Conservation (phyloP, 2,329 filamentous ascomycete species). For the Shiraia sp. region DNA sequence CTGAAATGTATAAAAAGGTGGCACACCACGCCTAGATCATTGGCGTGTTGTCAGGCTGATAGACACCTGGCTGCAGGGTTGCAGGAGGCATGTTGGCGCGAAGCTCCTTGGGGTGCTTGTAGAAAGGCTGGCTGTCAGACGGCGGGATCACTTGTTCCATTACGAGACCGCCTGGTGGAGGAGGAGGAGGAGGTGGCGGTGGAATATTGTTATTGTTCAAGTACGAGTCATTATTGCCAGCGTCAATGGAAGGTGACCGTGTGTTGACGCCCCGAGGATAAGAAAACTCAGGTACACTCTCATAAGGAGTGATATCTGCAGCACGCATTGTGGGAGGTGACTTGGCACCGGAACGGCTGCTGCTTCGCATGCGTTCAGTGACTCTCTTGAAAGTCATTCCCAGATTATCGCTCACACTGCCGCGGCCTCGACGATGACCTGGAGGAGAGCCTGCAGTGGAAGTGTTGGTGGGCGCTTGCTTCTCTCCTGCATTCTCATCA, state of each 20-base stretch:
- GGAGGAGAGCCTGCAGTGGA: constrained; percentile 44
- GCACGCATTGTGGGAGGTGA: constrained; percentile 46
- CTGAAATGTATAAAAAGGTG: constrained; percentile 4
- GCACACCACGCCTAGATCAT: constrained; percentile 36
- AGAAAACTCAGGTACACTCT: constrained; percentile 46
- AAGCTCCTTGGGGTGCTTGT: constrained; percentile 51
- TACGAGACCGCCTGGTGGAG: constrained; percentile 23
- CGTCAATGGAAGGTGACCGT: constrained; percentile 35
- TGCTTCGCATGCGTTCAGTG: constrained; percentile 63
- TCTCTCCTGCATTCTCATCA: constrained; percentile 42
- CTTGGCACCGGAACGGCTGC: constrained; percentile 56
- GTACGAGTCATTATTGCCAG: constrained; percentile 27
- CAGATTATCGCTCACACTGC: constrained; percentile 62
- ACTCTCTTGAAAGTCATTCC: constrained; percentile 54
- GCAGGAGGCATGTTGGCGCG: constrained; percentile 56
- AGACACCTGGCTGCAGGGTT: constrained; percentile 50
- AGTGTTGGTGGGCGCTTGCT: constrained; percentile 23
- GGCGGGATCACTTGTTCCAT: constrained; percentile 50
- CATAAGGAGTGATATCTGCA: constrained; percentile 46
- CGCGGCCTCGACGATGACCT: constrained; percentile 57
- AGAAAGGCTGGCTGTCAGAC: constrained; percentile 30
- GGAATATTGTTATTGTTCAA: constrained; percentile 29
- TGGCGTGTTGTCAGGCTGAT: constrained; percentile 35
- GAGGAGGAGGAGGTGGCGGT: constrained; percentile 44
- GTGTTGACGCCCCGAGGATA: constrained; percentile 30